phyloP scores from a whole-genome alignment of 306 rosid species.

The Gleditsia sinensis region DNA sequence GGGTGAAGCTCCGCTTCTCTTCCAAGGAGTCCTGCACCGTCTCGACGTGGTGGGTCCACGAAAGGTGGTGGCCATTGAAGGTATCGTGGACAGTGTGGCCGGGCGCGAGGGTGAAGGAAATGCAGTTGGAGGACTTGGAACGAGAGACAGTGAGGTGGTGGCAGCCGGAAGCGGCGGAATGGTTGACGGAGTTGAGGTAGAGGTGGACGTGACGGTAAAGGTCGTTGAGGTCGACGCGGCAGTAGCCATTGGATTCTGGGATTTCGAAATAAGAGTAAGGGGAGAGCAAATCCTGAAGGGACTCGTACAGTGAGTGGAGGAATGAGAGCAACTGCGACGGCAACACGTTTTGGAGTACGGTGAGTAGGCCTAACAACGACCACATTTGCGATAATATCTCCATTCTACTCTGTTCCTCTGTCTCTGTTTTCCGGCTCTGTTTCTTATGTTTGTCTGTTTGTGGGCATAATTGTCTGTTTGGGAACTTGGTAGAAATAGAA shows the following conservation, averaged over 20 bases:
- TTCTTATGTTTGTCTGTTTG: neutral
- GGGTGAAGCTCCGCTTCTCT: constrained; percentile 74
- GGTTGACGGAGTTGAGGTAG: constrained; percentile 63
- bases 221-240: constrained; percentile 77
- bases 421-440: neutral
- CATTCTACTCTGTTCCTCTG: constrained; percentile 30
- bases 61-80: constrained; percentile 49
- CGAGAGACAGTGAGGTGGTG: constrained; percentile 74
- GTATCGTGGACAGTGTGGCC: constrained; percentile 73
- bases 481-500: constrained; percentile 6
- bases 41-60: constrained; percentile 86
- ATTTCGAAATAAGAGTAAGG: constrained; percentile 76
- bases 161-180: constrained; percentile 50
- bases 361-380: constrained; percentile 75
- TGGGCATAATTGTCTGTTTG: neutral
- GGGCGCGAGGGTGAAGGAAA: constrained; percentile 74
- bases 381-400: constrained; percentile 82
- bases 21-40: constrained; percentile 76
- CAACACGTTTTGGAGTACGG: constrained; percentile 76
- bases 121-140: constrained; percentile 69
- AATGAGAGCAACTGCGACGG: constrained; percentile 78
- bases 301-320: constrained; percentile 73
- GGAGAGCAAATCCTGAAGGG: constrained; percentile 69
- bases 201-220: constrained; percentile 83
- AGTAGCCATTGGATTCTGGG: constrained; percentile 85